Percentiles rank a stretch among this genome's conserved stretches.
Evolutionary conservation across 768 basidiomycete genomes (phyloP).

Genomic region (Amanita polypyramis): DNA sequence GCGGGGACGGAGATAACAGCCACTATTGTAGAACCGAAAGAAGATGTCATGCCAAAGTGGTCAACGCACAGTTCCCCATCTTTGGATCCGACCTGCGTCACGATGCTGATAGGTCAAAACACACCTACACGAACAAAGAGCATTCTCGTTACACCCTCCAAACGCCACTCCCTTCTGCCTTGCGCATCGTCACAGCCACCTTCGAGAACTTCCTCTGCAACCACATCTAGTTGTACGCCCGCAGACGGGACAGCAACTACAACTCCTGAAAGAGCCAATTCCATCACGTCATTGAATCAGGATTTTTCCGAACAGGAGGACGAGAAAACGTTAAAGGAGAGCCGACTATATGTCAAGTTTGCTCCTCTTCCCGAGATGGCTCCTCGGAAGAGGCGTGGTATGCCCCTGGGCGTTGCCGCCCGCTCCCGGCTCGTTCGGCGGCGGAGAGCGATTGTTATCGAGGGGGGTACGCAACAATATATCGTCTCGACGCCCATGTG

Average conservation of each 20-base stretch:
- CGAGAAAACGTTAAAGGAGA: constrained; percentile 3
- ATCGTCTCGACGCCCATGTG: constrained; percentile 19
- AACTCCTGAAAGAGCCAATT: neutral
- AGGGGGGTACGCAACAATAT: constrained; percentile 1
- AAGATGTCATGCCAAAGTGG: neutral
- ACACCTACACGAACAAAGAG: constrained; percentile 1
- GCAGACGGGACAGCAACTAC: neutral
- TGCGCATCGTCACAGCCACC: neutral
- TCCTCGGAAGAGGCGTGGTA: constrained; percentile 34
- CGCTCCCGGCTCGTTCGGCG: constrained; percentile 30
- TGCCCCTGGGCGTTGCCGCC: constrained; percentile 46
- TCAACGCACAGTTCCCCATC: neutral
- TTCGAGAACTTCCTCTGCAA: neutral
- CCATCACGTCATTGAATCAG: neutral
- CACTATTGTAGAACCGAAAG: constrained; percentile 2
- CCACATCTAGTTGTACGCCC: neutral
- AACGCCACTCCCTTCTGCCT: neutral
- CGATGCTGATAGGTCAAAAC: neutral
- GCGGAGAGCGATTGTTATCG: constrained; percentile 17
- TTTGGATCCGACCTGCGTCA: neutral
- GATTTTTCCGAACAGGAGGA: neutral
- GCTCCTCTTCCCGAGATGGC: constrained; percentile 48
- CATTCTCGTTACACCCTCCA: constrained; percentile 3
- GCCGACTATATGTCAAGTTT: constrained; percentile 36
- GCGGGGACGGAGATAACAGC: neutral